Conservation (phyloP, 73 alveolate genomes). For the Diophrys appendiculata region DNA sequence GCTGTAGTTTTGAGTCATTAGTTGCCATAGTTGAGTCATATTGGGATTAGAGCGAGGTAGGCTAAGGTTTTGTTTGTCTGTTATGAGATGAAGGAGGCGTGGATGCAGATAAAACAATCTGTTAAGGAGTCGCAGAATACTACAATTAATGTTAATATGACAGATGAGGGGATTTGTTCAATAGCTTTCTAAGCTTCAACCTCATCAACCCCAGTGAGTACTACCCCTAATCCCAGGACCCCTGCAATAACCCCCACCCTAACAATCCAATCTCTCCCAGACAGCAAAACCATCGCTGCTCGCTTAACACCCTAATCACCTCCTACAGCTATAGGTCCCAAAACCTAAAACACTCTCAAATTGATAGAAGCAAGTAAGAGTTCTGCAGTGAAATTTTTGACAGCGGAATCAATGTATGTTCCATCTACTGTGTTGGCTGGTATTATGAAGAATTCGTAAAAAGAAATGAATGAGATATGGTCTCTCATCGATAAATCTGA, state of each 20-base stretch:
- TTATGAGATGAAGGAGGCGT: constrained; percentile 36
- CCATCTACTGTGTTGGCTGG: no score
- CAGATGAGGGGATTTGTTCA: neutral
- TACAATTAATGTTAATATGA: neutral
- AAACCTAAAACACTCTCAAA: no score
- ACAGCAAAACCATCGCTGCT: no score
- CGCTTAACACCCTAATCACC: no score
- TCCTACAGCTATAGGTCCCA: no score
- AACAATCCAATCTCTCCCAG: neutral
- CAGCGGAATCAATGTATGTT: no score
- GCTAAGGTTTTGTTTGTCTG: constrained; percentile 85
- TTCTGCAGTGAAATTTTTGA: no score
- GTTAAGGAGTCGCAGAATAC: neutral
- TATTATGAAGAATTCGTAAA: no score
- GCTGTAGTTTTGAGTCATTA: constrained; percentile 83
- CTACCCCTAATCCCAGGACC: neutral
- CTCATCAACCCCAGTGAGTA: neutral
- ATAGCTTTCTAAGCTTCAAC: neutral
- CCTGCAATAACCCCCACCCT: neutral
- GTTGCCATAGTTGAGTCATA: constrained; percentile 86
- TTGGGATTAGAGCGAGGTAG: constrained; percentile 90
- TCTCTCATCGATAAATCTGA: neutral
- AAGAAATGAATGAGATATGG: neutral
- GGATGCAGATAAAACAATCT: neutral
- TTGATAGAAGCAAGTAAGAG: no score